Evolutionary conservation across 2,329 filamentous ascomycete genomes (phyloP).

Genomic region (Aspergillus sclerotialis): DNA sequence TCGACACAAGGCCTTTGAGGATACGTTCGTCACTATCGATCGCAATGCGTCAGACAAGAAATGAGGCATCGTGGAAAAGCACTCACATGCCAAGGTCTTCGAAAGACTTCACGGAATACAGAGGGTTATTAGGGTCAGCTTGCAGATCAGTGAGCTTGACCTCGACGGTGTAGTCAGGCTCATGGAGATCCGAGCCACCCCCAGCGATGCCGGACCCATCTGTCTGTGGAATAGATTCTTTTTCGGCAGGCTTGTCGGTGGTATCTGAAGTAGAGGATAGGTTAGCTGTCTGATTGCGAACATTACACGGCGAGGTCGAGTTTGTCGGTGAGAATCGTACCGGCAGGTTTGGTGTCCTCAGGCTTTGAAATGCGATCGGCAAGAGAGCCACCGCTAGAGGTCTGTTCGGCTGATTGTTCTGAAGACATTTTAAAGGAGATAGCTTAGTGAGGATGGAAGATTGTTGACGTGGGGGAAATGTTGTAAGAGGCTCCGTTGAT

Average conservation of each 20-base stretch:
- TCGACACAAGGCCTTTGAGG: slow-evolving; percentile 66
- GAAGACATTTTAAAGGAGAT: too few species aligned
- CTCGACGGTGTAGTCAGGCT: slow-evolving; percentile 80
- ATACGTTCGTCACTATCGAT: slow-evolving; percentile 52
- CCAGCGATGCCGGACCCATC: slow-evolving; percentile 34
- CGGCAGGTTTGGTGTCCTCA: slow-evolving; percentile 22
- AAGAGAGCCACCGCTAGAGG: slow-evolving; percentile 34
- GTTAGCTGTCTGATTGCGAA: neutral
- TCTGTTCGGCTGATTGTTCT: slow-evolving; percentile 19
- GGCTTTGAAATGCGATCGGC: slow-evolving; percentile 44
- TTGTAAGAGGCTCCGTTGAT: too few species aligned
- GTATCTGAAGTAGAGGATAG: slow-evolving; percentile 9
- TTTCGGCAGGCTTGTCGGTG: slow-evolving; percentile 10
- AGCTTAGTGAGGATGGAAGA: too few species aligned
- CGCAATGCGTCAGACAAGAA: neutral
- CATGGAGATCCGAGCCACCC: slow-evolving; percentile 50
- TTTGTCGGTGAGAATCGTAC: slow-evolving; percentile 15
- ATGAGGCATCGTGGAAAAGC: neutral
- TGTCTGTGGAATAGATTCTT: slow-evolving; percentile 17
- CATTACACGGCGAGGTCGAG: neutral
- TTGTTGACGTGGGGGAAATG: too few species aligned
- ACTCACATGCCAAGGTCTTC: slow-evolving; percentile 78
- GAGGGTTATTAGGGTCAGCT: slow-evolving; percentile 74
- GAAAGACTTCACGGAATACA: slow-evolving; percentile 78
- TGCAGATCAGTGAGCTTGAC: slow-evolving; percentile 89